Evolutionary conservation across 805 yeast genomes (phyloP).

Genomic region (Yarrowia sp.): DNA sequence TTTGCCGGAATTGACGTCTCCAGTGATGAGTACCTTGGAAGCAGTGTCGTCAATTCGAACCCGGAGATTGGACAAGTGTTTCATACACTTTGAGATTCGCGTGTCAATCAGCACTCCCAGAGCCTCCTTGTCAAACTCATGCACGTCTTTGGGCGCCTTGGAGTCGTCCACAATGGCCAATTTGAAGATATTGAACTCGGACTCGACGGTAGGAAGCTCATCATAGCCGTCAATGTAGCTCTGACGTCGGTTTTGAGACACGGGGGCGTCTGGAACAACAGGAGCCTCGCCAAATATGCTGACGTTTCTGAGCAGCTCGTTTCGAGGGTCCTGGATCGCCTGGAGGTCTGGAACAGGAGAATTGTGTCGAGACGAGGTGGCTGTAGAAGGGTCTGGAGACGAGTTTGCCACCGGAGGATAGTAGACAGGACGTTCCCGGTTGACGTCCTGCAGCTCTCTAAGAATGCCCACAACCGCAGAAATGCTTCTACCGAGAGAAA

Average conservation of each 20-base stretch:
- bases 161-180: constrained; percentile 51
- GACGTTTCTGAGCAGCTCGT: not conserved
- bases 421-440: constrained; percentile 35
- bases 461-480: constrained; percentile 34
- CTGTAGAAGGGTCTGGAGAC: not conserved
- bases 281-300: constrained; percentile 20
- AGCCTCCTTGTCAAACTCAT: constrained; percentile 62
- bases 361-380: not conserved
- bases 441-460: constrained; percentile 34
- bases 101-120: constrained; percentile 66
- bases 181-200: constrained; percentile 56
- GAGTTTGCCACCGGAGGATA: constrained; percentile 31
- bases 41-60: constrained; percentile 87
- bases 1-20: constrained; percentile 95
- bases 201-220: constrained; percentile 27
- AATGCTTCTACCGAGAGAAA: constrained; percentile 52
- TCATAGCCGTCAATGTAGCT: constrained; percentile 7
- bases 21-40: constrained; percentile 93
- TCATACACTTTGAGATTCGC: constrained; percentile 59
- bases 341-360: constrained; percentile 1
- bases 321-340: not conserved
- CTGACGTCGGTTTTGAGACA: not conserved
- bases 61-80: constrained; percentile 66
- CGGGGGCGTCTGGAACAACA: not conserved
- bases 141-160: constrained; percentile 43